phyloP scores from a whole-genome alignment of 768 basidiomycete genomes.

The Amanita inopinata region DNA sequence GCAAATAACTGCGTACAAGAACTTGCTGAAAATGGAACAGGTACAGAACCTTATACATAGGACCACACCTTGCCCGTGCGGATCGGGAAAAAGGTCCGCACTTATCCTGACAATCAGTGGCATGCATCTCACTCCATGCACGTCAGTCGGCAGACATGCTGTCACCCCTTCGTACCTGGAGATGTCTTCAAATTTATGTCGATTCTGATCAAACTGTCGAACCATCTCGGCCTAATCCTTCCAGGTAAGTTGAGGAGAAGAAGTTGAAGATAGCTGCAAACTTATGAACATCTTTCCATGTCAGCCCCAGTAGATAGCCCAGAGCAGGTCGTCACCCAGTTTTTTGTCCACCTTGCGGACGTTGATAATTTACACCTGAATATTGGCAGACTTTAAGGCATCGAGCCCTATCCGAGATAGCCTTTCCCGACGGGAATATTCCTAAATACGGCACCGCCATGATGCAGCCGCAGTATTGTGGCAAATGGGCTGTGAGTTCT shows the following conservation, averaged over 20 bases:
- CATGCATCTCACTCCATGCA: background rate
- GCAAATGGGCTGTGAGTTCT: constrained; percentile 74
- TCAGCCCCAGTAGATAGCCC: constrained; percentile 57
- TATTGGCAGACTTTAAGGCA: constrained; percentile 33
- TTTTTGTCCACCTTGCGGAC: background rate
- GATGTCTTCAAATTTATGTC: constrained; percentile 72
- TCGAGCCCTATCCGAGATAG: constrained; percentile 48
- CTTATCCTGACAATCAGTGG: background rate
- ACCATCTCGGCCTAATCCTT: constrained; percentile 81
- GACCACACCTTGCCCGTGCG: constrained; percentile 68
- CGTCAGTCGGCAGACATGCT: constrained; percentile 36
- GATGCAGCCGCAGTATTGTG: constrained; percentile 59
- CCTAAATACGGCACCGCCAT: constrained; percentile 58
- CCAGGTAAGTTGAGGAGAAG: constrained; percentile 40
- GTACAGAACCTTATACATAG: constrained; percentile 66
- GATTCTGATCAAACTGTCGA: constrained; percentile 78
- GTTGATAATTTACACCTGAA: background rate
- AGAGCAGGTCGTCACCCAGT: constrained; percentile 68
- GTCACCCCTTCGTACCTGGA: constrained; percentile 40
- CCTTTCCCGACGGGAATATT: constrained; percentile 46
- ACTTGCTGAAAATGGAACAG: constrained; percentile 49
- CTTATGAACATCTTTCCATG: background rate
- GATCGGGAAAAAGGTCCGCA: constrained; percentile 44
- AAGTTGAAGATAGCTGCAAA: background rate
- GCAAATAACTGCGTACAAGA: constrained; percentile 69